Percentiles rank a stretch among this genome's conserved stretches.
These are phyloP conservation scores for Paecilomyces formosus DNA, from an alignment of 2,329 filamentous ascomycete species.

Conservation along the genomic window DNA sequence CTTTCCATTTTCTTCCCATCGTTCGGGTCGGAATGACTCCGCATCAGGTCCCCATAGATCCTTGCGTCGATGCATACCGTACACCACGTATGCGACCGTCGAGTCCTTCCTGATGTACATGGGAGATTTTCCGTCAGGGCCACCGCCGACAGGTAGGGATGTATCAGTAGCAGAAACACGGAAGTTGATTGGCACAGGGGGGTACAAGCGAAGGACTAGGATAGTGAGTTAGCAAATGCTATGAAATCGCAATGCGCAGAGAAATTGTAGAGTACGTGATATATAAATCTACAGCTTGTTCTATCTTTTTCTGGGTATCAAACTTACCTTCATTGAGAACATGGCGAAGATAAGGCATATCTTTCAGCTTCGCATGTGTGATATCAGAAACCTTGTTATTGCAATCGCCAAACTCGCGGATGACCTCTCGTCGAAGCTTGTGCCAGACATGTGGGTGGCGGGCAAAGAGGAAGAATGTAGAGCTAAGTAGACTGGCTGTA, in stretches of 20 bases:
- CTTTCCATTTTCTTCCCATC: slow-evolving; percentile 37
- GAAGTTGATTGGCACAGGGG: slow-evolving; percentile 40
- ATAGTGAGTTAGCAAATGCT: not conserved
- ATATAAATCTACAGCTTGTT: not conserved
- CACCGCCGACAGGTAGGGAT: slow-evolving; percentile 47
- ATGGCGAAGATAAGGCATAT: slow-evolving; percentile 32
- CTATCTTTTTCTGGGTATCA: not conserved
- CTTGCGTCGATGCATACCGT: slow-evolving; percentile 64
- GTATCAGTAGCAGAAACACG: slow-evolving; percentile 36
- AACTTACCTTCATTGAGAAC: slow-evolving; percentile 29
- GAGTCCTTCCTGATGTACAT: slow-evolving; percentile 60
- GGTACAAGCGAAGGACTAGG: slow-evolving; percentile 35
- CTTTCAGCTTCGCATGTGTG: slow-evolving; percentile 37
- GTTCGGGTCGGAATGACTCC: slow-evolving; percentile 41
- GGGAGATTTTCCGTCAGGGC: slow-evolving; percentile 51
- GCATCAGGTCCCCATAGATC: slow-evolving; percentile 41
- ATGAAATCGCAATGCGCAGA: no score
- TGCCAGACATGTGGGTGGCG: slow-evolving; percentile 28
- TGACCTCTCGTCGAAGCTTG: slow-evolving; percentile 26
- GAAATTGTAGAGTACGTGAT: not conserved
- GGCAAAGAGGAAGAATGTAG: slow-evolving; percentile 41
- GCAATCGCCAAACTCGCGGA: slow-evolving; percentile 37
- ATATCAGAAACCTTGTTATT: slow-evolving; percentile 27
- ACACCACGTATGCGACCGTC: slow-evolving; percentile 58
- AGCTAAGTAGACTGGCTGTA: slow-evolving; percentile 39